Conservation (phyloP, 352 stramenopile genomes). For the Phytophthora citricola region DNA sequence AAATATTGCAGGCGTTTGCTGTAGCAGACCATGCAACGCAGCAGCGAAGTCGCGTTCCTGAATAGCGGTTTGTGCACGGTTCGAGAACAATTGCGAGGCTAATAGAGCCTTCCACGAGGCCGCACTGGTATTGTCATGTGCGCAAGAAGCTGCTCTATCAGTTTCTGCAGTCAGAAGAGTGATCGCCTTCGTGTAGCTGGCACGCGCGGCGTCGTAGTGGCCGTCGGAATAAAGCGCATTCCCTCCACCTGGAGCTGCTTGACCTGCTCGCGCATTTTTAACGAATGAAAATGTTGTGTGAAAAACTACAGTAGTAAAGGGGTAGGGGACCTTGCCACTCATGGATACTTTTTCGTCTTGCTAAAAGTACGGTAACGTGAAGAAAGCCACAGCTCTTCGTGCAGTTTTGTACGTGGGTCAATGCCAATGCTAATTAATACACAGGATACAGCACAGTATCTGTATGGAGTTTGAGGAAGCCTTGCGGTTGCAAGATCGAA, state of each 20-base stretch:
- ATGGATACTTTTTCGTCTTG: constrained; percentile 15
- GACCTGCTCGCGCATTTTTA: constrained; percentile 31
- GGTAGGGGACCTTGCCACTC: neutral
- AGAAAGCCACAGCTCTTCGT: neutral
- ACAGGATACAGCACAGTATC: too few species aligned
- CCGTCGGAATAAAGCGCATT: constrained; percentile 64
- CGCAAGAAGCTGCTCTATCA: constrained; percentile 5
- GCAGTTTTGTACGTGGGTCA: too few species aligned
- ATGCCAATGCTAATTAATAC: too few species aligned
- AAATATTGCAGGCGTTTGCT: neutral
- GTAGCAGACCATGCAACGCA: constrained; percentile 53
- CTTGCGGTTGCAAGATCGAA: too few species aligned
- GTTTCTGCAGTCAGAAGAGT: constrained; percentile 24
- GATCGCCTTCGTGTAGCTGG: constrained; percentile 58
- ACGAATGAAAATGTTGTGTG: constrained; percentile 7
- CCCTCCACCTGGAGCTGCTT: constrained; percentile 49
- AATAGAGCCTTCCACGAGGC: constrained; percentile 28
- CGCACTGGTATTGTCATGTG: neutral
- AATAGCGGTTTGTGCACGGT: constrained; percentile 72
- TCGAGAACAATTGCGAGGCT: constrained; percentile 60
- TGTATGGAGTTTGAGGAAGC: neutral
- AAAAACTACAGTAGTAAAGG: neutral
- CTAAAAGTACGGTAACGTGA: too few species aligned
- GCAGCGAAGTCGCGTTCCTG: constrained; percentile 78
- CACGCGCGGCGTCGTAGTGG: constrained; percentile 63